Evolutionary conservation across 805 yeast genomes (phyloP), one percentile per base, ranked within the genome.

Genomic region (Nakazawaea ernobii): DNA sequence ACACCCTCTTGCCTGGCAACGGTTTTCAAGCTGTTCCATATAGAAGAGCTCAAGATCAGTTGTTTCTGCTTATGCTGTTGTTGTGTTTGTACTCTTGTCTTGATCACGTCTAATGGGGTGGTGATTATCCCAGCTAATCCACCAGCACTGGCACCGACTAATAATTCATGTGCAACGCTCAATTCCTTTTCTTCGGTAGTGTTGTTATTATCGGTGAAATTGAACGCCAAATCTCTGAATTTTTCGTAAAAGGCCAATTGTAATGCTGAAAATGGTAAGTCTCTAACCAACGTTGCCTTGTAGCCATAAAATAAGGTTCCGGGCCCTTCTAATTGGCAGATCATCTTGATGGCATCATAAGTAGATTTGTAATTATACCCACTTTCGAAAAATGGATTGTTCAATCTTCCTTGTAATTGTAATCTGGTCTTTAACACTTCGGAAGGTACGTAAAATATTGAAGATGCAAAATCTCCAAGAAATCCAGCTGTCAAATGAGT

Each of bases 231-330:
- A 52, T 76, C 73, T 57, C 95, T 73, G 55, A 85, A 84, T 59
- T 80, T 78, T 65, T 94, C 99, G 66, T 94, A 94, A 58, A 94
- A 92, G 42, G 98, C 96, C 69, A 94, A 85, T 62, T 94, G 99
- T 45, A 94, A 72, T 1, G 97, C 98, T 55, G 96, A 86, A 65
- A 94, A 94, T 6, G 99, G 99, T 55, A 94, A 68, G 60, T 94
- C 99, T 53, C 99, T 77, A 17, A 85, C 79, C 51, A 94, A 68
- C 0, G 99, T 94, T 27, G 97, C 98, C 63, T 86, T 90, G 67
- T 92, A 94, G 0, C 99, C 99, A 62, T 78, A 88, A 50, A 86
- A 86, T 52, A 94, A 71, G 0, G 97, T 82, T 10, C 74, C 67
- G 42, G 74, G 61, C 9, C 98, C 98, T 67, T 94, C 99, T 0